Percentiles rank a stretch among this genome's conserved stretches.
Evolutionary conservation across 73 alveolate genomes (phyloP).

Genomic region (Paramecium primaurelia): DNA sequence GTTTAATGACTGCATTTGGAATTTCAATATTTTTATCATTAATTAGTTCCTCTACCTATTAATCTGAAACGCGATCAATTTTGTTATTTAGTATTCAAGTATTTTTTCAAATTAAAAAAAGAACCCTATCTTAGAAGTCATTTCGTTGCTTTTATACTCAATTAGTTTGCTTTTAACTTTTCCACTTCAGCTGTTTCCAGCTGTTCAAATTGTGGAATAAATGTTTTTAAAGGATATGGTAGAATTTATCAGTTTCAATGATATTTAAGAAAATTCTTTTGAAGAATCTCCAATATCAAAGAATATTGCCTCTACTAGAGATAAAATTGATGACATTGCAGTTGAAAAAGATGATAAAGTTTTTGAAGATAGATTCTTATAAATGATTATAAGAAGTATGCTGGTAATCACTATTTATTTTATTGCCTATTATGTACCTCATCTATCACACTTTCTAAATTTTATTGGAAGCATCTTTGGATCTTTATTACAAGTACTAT

Average conservation of each 20-base stretch:
- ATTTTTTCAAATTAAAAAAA: neutral
- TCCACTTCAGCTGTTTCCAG: neutral
- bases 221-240: neutral
- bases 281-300: neutral
- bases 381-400: neutral
- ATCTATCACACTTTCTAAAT: neutral
- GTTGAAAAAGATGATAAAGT: neutral
- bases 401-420: neutral
- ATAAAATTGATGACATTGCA: neutral
- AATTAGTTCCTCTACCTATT: neutral
- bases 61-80: neutral
- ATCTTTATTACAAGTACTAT: neutral
- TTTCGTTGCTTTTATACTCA: neutral
- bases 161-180: neutral
- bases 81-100: neutral
- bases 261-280: neutral
- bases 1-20: neutral
- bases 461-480: conserved; percentile 10
- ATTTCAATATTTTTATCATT: neutral
- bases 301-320: neutral
- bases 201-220: neutral
- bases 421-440: neutral
- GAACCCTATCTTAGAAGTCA: neutral
- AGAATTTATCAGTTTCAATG: neutral
- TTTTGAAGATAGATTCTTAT: neutral